These are phyloP conservation scores for Colletotrichum sublineola DNA, from an alignment of 2,329 filamentous ascomycete species.

Conservation along the genomic window DNA sequence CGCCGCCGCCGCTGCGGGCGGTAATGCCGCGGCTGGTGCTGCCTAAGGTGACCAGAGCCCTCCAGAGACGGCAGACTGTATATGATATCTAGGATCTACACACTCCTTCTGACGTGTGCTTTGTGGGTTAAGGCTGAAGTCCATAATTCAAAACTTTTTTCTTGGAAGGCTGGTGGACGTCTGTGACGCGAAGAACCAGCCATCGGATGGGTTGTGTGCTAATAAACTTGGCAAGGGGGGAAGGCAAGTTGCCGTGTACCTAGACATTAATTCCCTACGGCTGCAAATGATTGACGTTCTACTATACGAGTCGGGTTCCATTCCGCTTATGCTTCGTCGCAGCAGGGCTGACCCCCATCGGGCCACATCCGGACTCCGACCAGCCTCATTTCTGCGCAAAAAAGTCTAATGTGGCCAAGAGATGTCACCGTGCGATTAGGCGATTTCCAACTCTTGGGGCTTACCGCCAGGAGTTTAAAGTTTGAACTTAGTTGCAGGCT, in stretches of 20 bases:
- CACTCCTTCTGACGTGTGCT: not conserved
- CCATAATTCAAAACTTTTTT: slow-evolving; percentile 9
- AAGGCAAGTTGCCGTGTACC: slow-evolving; percentile 4
- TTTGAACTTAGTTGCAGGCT: slow-evolving; percentile 4
- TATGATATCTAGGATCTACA: slow-evolving; percentile 19
- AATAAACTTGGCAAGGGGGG: slow-evolving; percentile 9
- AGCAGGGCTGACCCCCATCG: slow-evolving; percentile 4
- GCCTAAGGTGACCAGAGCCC: slow-evolving; percentile 27
- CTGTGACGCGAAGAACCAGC: not conserved
- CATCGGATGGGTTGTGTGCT: not conserved
- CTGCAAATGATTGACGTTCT: slow-evolving; percentile 8
- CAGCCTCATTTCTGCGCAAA: not conserved
- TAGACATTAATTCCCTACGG: slow-evolving; percentile 4
- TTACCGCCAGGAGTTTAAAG: not conserved
- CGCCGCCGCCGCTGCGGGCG: slow-evolving; percentile 16
- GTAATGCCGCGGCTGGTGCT: not conserved
- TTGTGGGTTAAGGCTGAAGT: slow-evolving; percentile 16
- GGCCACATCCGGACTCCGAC: not conserved
- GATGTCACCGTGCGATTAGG: not conserved
- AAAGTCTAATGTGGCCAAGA: not conserved
- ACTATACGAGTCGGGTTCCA: not conserved
- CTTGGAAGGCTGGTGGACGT: not conserved
- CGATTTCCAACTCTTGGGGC: not conserved
- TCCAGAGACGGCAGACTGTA: slow-evolving; percentile 9
- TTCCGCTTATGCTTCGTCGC: not conserved